phyloP scores from a whole-genome alignment of 345 rosid genomes.

The Boechera retrofracta region DNA sequence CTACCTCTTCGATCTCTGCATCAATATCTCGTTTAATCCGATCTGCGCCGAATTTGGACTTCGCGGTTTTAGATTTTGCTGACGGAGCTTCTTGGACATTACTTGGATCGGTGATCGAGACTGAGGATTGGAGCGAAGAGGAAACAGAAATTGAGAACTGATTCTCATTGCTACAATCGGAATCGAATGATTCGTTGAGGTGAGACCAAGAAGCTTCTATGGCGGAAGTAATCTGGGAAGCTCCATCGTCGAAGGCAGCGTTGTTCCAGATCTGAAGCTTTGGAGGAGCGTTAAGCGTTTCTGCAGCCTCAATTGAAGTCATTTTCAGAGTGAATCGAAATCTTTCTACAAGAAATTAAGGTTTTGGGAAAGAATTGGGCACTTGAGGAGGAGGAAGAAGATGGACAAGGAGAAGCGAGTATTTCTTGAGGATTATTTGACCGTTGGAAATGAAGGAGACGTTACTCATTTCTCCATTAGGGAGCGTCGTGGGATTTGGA shows the following conservation, averaged over 20 bases:
- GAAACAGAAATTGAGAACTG: neutral
- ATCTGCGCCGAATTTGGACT: slow-evolving; percentile 24
- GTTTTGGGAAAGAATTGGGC: neutral
- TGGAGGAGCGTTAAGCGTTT: slow-evolving; percentile 46
- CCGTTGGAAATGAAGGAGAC: slow-evolving; percentile 73
- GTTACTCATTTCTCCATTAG: slow-evolving; percentile 48
- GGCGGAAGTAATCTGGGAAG: slow-evolving; percentile 52
- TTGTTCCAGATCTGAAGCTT: slow-evolving; percentile 93
- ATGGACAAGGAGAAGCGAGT: slow-evolving; percentile 21
- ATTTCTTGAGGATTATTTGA: slow-evolving; percentile 55
- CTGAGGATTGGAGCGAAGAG: slow-evolving; percentile 34
- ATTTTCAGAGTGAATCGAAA: slow-evolving; percentile 41
- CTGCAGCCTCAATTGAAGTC: slow-evolving; percentile 62
- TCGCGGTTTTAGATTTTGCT: slow-evolving; percentile 33
- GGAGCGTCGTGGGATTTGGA: slow-evolving; percentile 35
- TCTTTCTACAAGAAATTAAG: slow-evolving; percentile 3
- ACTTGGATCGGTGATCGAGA: slow-evolving; percentile 41
- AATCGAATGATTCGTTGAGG: slow-evolving; percentile 61
- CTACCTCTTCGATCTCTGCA: slow-evolving; percentile 77
- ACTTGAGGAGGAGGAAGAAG: slow-evolving; percentile 23
- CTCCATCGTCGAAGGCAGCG: slow-evolving; percentile 84
- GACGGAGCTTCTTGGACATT: slow-evolving; percentile 40
- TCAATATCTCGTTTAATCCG: slow-evolving; percentile 62
- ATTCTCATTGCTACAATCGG: slow-evolving; percentile 49
- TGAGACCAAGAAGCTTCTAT: slow-evolving; percentile 58